phyloP scores from a whole-genome alignment of 176 grass and related monocot species.

The Phoenix dactylifera region DNA sequence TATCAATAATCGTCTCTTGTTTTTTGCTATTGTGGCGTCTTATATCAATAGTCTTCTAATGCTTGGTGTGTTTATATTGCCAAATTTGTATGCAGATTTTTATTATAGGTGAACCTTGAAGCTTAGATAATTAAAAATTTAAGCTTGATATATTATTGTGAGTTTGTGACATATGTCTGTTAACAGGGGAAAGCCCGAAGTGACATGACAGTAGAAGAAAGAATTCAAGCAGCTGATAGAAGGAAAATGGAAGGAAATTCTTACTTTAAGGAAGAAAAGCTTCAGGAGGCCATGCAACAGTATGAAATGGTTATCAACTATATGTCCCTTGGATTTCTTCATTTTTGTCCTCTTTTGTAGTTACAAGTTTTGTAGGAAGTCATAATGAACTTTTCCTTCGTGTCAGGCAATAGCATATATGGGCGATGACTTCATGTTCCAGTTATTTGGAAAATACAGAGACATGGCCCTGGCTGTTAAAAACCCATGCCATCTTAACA shows the following conservation, averaged over 20 bases:
- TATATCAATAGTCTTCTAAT: no score
- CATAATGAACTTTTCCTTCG: conserved; percentile 4
- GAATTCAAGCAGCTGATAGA: conserved; percentile 88
- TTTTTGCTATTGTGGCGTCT: background rate
- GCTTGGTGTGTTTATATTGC: no score
- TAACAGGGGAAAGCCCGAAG: conserved; percentile 80
- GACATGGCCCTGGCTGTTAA: conserved; percentile 97
- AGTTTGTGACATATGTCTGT: background rate
- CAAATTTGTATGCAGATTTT: no score
- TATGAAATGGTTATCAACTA: conserved; percentile 72
- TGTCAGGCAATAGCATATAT: conserved; percentile 93
- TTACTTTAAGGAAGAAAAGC: conserved; percentile 78
- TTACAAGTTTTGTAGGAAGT: background rate
- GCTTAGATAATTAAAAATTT: no score
- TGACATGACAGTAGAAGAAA: conserved; percentile 98
- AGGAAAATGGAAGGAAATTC: conserved; percentile 78
- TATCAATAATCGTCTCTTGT: background rate
- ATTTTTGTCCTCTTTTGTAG: background rate
- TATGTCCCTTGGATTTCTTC: background rate
- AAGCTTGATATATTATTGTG: background rate
- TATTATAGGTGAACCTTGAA: no score
- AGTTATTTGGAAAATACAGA: conserved; percentile 96
- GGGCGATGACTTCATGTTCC: conserved; percentile 99
- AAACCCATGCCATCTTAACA: conserved; percentile 95
- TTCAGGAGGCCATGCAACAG: conserved; percentile 84